Base-by-base conservation (phyloP, 2,329 filamentous ascomycete species). In the Aspergillus eucalypticola region DNA sequence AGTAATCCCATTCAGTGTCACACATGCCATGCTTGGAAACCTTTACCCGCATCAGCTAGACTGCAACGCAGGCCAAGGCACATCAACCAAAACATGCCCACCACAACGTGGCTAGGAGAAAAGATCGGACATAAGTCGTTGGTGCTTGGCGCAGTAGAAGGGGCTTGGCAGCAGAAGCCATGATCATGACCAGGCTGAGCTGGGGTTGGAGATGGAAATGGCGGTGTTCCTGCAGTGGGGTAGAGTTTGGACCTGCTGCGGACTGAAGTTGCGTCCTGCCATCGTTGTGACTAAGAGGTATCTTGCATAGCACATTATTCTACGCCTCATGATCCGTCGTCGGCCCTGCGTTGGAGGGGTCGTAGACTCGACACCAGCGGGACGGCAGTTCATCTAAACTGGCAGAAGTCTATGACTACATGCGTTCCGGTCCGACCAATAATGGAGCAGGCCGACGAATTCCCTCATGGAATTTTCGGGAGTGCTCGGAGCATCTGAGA, bases 191-290 rank as follows among this genome's bases (percentile, higher is more conserved):
- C 50, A 38, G 57, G 23, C 57, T 51, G 54, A 57, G 48, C 56
- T 59, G 59, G 54, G 51, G 19, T 44, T 46, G 51, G 58, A 17
- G 32, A 39, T 50, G 60, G 59, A 59, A 63, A 56, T 64, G 62
- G 66, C 63, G 63, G 63, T 66, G 63, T 68, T 67, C 66, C 66
- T 67, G 66, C 66, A 64, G 61, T 65, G 25, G 32, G 41, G 46
- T 55, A 53, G 58, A 54, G 48, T 54, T 44, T 35, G 41, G 52
- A 48, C 39, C 53, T 56, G 51, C 56, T 56, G 56, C 48, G 53
- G 25, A 41, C 42, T 39, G 51, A 41, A 39, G 48, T 21, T 27
- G 25, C 23, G 41, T 46, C 8, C 25, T 7, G 39, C 11, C 15
- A 38, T 6, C 25, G 21, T 42, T 48, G 41, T 29, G 50, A 48